A percentile compares a stretch with the other conserved stretches of the same genome.
Evolutionary conservation across 2,329 filamentous ascomycete species (phyloP).

Genomic region (Juglanconis oblonga): DNA sequence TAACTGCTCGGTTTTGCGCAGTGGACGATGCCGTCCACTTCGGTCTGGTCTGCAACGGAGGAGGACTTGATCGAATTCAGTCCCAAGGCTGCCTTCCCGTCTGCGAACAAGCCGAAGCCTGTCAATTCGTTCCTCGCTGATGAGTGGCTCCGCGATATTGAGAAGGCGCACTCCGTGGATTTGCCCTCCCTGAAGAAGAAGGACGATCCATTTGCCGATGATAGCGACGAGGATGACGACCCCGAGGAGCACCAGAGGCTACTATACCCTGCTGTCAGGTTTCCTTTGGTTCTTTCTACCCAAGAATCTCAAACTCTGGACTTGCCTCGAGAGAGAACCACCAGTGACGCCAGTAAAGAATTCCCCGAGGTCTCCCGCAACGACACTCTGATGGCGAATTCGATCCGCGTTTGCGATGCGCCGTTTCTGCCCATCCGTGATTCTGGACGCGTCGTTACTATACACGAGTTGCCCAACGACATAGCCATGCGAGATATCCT

Average conservation of each 20-base stretch:
- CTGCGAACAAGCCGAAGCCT: too few species aligned
- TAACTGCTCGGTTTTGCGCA: too few species aligned
- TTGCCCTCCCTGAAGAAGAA: too few species aligned
- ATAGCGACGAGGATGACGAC: too few species aligned
- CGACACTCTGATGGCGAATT: not conserved
- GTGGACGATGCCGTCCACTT: too few species aligned
- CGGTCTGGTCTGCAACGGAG: not conserved
- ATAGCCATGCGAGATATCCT: constrained; percentile 2
- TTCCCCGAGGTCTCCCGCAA: not conserved
- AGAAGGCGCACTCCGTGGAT: too few species aligned
- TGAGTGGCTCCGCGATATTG: too few species aligned
- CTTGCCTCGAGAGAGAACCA: not conserved
- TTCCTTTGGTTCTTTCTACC: not conserved
- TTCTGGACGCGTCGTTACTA: not conserved
- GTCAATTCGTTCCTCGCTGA: not conserved
- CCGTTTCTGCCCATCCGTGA: not conserved
- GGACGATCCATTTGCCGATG: too few species aligned
- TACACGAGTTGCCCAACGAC: not conserved
- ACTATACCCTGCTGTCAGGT: too few species aligned
- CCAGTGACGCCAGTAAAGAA: too few species aligned
- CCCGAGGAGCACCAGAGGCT: too few species aligned
- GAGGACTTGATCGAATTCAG: not conserved
- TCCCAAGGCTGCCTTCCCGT: not conserved
- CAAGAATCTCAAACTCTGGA: not conserved
- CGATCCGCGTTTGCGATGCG: not conserved